phyloP scores from a whole-genome alignment of 2,329 filamentous ascomycete genomes.

The Phaeosphaeriaceae sp. region DNA sequence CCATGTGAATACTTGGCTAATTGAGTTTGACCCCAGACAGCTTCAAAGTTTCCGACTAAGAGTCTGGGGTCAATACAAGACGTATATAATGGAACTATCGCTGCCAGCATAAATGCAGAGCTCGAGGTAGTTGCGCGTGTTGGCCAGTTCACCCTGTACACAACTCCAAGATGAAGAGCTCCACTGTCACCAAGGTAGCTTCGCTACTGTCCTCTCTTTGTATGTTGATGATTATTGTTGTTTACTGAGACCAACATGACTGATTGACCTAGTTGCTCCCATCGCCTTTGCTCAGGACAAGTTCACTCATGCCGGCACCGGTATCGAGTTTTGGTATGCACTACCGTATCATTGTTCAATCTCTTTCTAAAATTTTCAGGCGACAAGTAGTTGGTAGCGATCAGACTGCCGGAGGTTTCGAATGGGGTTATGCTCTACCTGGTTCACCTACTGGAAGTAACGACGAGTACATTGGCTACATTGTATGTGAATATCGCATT shows the following conservation, averaged over 20 bases:
- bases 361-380: conserved; percentile 12
- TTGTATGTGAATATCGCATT: conserved; percentile 26
- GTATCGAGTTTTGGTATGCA: conserved; percentile 40
- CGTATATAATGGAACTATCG: conserved; percentile 36
- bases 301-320: conserved; percentile 39
- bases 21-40: conserved; percentile 24
- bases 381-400: conserved; percentile 29
- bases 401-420: conserved; percentile 42
- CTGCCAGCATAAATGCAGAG: conserved; percentile 27
- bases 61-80: conserved; percentile 29
- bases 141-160: conserved; percentile 21
- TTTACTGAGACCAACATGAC: conserved; percentile 4
- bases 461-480: conserved; percentile 48
- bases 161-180: conserved; percentile 43
- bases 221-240: conserved; percentile 14
- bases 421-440: conserved; percentile 46
- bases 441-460: conserved; percentile 25
- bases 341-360: background rate
- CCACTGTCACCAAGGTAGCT: conserved; percentile 41
- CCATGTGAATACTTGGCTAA: conserved; percentile 30
- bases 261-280: conserved; percentile 30
- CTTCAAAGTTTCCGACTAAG: conserved; percentile 14
- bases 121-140: conserved; percentile 31
- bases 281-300: conserved; percentile 38
- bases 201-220: conserved; percentile 47